These are phyloP conservation scores for Asclepias syriaca DNA, from an alignment of 257 asterid genomes.

Conservation along the genomic window DNA sequence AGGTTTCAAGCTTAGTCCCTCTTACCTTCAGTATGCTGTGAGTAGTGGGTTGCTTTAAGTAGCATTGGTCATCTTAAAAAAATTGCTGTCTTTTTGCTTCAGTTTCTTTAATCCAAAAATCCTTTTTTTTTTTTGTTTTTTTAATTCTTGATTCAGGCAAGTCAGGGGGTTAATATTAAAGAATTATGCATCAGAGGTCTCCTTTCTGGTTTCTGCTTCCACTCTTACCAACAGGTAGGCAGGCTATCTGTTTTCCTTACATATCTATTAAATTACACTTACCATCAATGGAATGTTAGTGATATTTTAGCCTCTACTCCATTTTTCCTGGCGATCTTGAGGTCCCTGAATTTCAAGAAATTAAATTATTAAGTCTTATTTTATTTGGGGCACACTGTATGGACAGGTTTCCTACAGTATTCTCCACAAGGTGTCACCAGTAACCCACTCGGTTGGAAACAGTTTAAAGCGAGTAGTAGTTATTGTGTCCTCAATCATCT, in stretches of 20 bases:
- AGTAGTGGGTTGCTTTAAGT: constrained; percentile 33
- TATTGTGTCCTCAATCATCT: constrained; percentile 65
- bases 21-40: constrained; percentile 58
- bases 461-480: constrained; percentile 82
- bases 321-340: no score
- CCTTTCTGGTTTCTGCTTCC: constrained; percentile 81
- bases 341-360: background rate
- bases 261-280: no score
- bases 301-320: no score
- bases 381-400: background rate
- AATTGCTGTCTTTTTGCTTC: background rate
- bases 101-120: background rate
- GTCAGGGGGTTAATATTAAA: constrained; percentile 57
- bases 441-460: constrained; percentile 88
- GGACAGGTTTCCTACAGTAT: constrained; percentile 74
- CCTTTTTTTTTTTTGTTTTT: background rate
- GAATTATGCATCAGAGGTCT: constrained; percentile 51
- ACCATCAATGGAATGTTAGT: no score
- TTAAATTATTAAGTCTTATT: background rate
- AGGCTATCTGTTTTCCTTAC: background rate
- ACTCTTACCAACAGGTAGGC: constrained; percentile 74
- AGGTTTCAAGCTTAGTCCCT: constrained; percentile 69
- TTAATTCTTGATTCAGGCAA: constrained; percentile 40
- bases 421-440: constrained; percentile 73
- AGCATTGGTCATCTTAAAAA: background rate